Evolutionary conservation across 1,284 basidiomycete genomes (phyloP).

Genomic region (Polyporus tsugae): DNA sequence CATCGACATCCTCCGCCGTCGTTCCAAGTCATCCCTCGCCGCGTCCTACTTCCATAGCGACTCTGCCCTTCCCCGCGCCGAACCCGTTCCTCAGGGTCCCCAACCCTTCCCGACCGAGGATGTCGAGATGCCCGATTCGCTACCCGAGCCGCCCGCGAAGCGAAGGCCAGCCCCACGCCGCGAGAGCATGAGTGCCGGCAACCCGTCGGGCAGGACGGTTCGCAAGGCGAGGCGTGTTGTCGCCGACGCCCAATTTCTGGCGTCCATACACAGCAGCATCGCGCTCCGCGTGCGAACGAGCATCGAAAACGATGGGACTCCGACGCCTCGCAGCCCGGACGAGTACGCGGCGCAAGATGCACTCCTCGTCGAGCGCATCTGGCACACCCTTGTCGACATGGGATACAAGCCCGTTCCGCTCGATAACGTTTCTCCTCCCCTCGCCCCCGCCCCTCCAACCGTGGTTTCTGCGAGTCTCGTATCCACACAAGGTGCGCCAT

Average conservation of each 20-base stretch:
- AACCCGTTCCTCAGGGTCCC: background rate
- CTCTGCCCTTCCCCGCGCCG: background rate
- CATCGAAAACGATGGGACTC: slow-evolving; percentile 6
- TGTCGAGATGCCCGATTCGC: slow-evolving; percentile 13
- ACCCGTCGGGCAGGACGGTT: slow-evolving; percentile 40
- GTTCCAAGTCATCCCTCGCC: slow-evolving; percentile 36
- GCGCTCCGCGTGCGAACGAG: slow-evolving; percentile 32
- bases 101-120: slow-evolving; percentile 6
- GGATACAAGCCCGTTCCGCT: slow-evolving; percentile 42
- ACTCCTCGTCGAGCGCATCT: slow-evolving; percentile 44
- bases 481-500: background rate
- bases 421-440: background rate
- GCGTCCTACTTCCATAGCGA: slow-evolving; percentile 36
- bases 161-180: slow-evolving; percentile 26
- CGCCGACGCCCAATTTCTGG: slow-evolving; percentile 50
- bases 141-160: slow-evolving; percentile 15
- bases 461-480: slow-evolving; percentile 1
- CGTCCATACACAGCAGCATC: slow-evolving; percentile 51
- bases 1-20: slow-evolving; percentile 35
- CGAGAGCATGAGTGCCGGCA: slow-evolving; percentile 34
- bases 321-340: slow-evolving; percentile 18
- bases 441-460: background rate
- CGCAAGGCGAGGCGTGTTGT: slow-evolving; percentile 46
- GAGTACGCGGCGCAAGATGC: slow-evolving; percentile 39
- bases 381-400: slow-evolving; percentile 42